Evolutionary conservation across 2,329 filamentous ascomycete species (phyloP).

Genomic region (Sphaerulina populicola): DNA sequence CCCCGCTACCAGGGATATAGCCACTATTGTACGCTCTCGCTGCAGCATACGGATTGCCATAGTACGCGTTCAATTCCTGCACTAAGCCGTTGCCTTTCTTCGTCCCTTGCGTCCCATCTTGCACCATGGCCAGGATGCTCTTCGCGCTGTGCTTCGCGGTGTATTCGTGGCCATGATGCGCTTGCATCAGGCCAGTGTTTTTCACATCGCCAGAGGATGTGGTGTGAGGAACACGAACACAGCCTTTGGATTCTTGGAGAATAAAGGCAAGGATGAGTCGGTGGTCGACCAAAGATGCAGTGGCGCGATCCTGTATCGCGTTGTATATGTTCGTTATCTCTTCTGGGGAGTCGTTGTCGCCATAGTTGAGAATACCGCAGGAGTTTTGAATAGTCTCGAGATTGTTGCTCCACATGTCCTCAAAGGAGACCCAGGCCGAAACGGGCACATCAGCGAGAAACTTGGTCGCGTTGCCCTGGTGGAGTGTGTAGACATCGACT

Average conservation of each 20-base stretch:
- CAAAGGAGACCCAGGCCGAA: constrained; percentile 24
- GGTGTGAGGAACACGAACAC: constrained; percentile 11
- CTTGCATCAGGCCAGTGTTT: constrained; percentile 17
- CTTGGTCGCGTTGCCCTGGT: constrained; percentile 23
- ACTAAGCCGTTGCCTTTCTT: constrained; percentile 14
- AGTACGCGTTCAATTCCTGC: constrained; percentile 13
- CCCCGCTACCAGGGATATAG: constrained; percentile 26
- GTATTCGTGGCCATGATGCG: constrained; percentile 24
- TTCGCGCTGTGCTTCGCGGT: constrained; percentile 23
- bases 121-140: constrained; percentile 15
- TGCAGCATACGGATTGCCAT: constrained; percentile 33
- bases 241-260: constrained; percentile 16
- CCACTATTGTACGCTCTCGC: constrained; percentile 27
- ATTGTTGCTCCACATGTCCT: constrained; percentile 33
- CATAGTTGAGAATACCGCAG: constrained; percentile 31
- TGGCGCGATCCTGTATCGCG: constrained; percentile 17
- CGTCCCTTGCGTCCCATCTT: constrained; percentile 16
- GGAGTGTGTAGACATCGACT: constrained; percentile 28
- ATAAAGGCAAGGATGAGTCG: constrained; percentile 15
- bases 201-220: constrained; percentile 10
- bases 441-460: constrained; percentile 13
- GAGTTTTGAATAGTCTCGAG: constrained; percentile 26
- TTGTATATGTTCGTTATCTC: constrained; percentile 17
- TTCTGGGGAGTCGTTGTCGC: constrained; percentile 25
- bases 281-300: constrained; percentile 16